phyloP scores from a whole-genome alignment of 2,329 filamentous ascomycete species.

The Fusarium coicis region DNA sequence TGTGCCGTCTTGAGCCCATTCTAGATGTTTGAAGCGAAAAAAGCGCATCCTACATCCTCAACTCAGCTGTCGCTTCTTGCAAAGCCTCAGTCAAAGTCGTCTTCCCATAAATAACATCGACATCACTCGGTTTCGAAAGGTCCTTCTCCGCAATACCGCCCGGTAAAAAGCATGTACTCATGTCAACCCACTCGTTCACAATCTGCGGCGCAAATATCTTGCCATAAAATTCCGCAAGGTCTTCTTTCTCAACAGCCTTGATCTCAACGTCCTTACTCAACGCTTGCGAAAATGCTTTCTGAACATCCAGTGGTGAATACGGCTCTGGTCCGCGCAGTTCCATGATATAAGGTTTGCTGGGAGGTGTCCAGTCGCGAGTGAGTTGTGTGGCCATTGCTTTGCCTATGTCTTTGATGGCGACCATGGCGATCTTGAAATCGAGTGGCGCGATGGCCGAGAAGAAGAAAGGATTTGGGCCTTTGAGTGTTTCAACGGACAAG shows the following conservation, averaged over 20 bases:
- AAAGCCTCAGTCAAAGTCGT: constrained; percentile 36
- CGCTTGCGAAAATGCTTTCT: constrained; percentile 44
- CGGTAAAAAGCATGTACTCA: constrained; percentile 45
- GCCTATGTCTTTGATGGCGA: constrained; percentile 43
- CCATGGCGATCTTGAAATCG: constrained; percentile 48
- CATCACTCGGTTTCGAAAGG: neutral
- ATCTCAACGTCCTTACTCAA: constrained; percentile 43
- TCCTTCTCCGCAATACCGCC: constrained; percentile 41
- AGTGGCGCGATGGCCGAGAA: constrained; percentile 49
- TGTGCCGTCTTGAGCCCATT: accelerated
- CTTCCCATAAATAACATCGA: constrained; percentile 37
- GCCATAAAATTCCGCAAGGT: constrained; percentile 37
- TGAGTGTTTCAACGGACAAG: constrained; percentile 41
- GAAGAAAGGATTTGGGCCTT: constrained; percentile 45
- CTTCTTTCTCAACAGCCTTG: constrained; percentile 40
- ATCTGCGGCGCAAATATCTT: constrained; percentile 39
- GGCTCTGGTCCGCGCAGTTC: constrained; percentile 47
- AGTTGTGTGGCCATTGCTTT: constrained; percentile 41
- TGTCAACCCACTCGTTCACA: constrained; percentile 46
- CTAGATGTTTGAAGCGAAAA: too few relatives aligned
- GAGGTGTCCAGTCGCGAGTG: constrained; percentile 27
- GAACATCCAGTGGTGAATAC: constrained; percentile 46
- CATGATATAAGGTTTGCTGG: constrained; percentile 43
- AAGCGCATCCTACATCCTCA: neutral
- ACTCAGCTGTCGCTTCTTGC: neutral